A percentile compares a stretch with the other conserved stretches of the same genome.
These are phyloP conservation scores for Pseudonectria foliicola DNA, from an alignment of 2,329 filamentous ascomycete genomes.

Conservation along the genomic window DNA sequence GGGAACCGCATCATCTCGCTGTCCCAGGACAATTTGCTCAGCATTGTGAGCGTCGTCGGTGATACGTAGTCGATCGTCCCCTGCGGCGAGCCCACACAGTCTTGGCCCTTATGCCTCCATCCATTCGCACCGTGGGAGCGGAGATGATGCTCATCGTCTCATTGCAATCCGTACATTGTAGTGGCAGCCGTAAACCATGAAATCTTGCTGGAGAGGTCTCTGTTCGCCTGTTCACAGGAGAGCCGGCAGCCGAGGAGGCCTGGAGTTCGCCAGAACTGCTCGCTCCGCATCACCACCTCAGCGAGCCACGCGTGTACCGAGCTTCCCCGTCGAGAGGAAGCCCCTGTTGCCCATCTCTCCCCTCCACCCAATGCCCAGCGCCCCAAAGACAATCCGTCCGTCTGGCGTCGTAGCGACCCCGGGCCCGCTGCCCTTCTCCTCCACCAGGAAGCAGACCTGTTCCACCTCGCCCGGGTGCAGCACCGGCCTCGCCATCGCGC, in stretches of 20 bases:
- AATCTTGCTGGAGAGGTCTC: too few species aligned
- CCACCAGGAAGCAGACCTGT: constrained; percentile 58
- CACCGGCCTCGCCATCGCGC: constrained; percentile 41
- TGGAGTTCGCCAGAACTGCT: constrained; percentile 4
- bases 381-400: constrained; percentile 62
- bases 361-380: constrained; percentile 81
- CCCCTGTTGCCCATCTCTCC: constrained; percentile 85
- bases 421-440: constrained; percentile 27
- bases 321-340: constrained; percentile 77
- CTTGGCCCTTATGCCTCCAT: too few species aligned
- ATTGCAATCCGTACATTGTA: too few species aligned
- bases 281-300: constrained; percentile 14
- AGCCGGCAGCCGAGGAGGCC: constrained; percentile 1
- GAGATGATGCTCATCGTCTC: too few species aligned
- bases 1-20: too few species aligned
- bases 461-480: constrained; percentile 57
- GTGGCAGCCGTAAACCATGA: too few species aligned
- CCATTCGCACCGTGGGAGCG: too few species aligned
- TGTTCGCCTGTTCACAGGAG: too few species aligned
- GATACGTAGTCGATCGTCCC: too few species aligned
- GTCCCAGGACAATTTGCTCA: too few species aligned
- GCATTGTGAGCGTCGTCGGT: too few species aligned
- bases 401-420: constrained; percentile 43
- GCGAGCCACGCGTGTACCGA: constrained; percentile 45
- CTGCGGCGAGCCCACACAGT: too few species aligned